Evolutionary conservation across 108 stramenopile genomes (phyloP).

Genomic region (Nitzschia sp.): DNA sequence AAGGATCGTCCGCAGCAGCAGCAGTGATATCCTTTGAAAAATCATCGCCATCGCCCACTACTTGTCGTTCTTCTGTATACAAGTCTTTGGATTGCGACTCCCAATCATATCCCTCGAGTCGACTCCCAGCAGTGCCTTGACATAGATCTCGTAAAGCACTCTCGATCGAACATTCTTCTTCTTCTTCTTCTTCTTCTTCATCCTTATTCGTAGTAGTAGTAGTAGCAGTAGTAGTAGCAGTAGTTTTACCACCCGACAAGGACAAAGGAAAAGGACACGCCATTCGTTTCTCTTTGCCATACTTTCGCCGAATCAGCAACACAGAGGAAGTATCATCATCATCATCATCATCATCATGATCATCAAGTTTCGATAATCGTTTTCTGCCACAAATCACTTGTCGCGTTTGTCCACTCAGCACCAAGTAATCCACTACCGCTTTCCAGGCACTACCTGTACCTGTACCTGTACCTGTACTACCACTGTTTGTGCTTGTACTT

Average conservation of each 20-base stretch:
- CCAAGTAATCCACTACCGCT: not conserved
- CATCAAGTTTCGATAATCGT: not conserved
- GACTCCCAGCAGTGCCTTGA: not conserved
- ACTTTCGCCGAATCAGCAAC: not conserved
- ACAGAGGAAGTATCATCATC: no score
- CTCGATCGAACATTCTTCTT: constrained; percentile 6
- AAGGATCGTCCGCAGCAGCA: not conserved
- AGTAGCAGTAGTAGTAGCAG: no score
- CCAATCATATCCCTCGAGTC: not conserved
- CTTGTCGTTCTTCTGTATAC: not conserved
- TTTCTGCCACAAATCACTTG: constrained; percentile 7
- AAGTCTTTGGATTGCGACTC: not conserved
- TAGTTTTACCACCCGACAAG: no score
- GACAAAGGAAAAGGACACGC: constrained; percentile 12
- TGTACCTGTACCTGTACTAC: no score
- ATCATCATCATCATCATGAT: no score
- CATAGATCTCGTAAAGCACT: not conserved
- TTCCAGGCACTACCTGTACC: not conserved
- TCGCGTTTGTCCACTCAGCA: constrained; percentile 19
- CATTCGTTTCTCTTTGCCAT: constrained; percentile 15
- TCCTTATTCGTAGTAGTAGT: no score
- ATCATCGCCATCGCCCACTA: not conserved
- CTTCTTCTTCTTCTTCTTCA: not conserved
- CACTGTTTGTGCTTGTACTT: no score
- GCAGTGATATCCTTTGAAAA: no score